Evolutionary conservation across 306 rosid species (phyloP).

Genomic region (Quercus alba): DNA sequence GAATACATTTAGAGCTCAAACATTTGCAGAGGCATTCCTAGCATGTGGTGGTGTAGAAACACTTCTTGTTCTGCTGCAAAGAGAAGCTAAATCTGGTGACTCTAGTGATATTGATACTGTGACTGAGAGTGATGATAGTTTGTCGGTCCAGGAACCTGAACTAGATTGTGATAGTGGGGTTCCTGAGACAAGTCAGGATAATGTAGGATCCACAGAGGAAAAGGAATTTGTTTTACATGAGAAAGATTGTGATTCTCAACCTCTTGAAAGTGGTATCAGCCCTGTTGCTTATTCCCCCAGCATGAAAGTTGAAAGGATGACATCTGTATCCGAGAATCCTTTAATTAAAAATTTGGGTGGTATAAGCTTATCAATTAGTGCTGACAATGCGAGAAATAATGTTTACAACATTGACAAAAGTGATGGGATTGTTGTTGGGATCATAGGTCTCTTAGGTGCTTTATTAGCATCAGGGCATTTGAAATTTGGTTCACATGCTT

Average conservation of each 20-base stretch:
- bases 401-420: slow-evolving; percentile 84
- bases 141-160: slow-evolving; percentile 27
- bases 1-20: slow-evolving; percentile 72
- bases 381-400: slow-evolving; percentile 93
- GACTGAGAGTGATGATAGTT: slow-evolving; percentile 31
- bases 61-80: slow-evolving; percentile 87
- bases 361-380: slow-evolving; percentile 81
- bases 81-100: slow-evolving; percentile 87
- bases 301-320: slow-evolving; percentile 42
- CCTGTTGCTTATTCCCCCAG: slow-evolving; percentile 41
- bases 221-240: slow-evolving; percentile 38
- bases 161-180: slow-evolving; percentile 33
- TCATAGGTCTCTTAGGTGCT: slow-evolving; percentile 82
- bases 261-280: slow-evolving; percentile 39
- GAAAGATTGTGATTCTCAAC: slow-evolving; percentile 47
- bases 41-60: slow-evolving; percentile 91
- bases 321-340: slow-evolving; percentile 54
- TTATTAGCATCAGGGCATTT: slow-evolving; percentile 83
- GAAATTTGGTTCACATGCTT: slow-evolving; percentile 50
- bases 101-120: slow-evolving; percentile 43
- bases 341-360: slow-evolving; percentile 79
- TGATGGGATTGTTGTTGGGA: slow-evolving; percentile 89
- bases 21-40: slow-evolving; percentile 86
- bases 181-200: slow-evolving; percentile 38
- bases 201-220: slow-evolving; percentile 39